Percentiles rank a stretch among this genome's conserved stretches.
phyloP scores from a whole-genome alignment of 495 filamentous ascomycete genomes.

The Penicillium chermesinum region DNA sequence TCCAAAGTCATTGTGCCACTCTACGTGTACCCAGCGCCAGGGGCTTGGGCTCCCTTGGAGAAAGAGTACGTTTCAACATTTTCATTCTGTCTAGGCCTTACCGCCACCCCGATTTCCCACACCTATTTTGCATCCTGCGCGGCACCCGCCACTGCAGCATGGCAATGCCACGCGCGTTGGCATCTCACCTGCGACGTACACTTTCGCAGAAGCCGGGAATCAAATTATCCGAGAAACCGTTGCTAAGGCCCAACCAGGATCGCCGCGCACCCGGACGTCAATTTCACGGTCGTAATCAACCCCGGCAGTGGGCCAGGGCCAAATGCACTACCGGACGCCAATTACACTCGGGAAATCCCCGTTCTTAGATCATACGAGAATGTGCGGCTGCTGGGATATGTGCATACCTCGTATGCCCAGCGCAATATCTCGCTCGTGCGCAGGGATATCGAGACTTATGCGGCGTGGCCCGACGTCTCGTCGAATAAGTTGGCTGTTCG shows the following conservation, averaged over 20 bases:
- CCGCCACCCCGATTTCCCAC: slow-evolving; percentile 6
- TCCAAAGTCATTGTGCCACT: slow-evolving; percentile 48
- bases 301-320: slow-evolving; percentile 50
- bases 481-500: slow-evolving; percentile 35
- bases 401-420: slow-evolving; percentile 46
- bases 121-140: background rate
- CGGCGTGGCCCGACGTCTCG: slow-evolving; percentile 39
- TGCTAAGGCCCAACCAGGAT: slow-evolving; percentile 36
- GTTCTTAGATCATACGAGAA: slow-evolving; percentile 41
- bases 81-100: slow-evolving; percentile 9
- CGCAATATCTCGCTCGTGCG: slow-evolving; percentile 36
- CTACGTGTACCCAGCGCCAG: slow-evolving; percentile 50
- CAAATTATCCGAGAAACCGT: background rate
- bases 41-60: slow-evolving; percentile 47
- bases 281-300: slow-evolving; percentile 53
- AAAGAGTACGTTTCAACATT: slow-evolving; percentile 37
- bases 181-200: too few relatives aligned
- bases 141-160: background rate
- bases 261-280: slow-evolving; percentile 35
- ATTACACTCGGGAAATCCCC: slow-evolving; percentile 47
- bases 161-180: slow-evolving; percentile 1
- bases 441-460: slow-evolving; percentile 44
- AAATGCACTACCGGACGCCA: slow-evolving; percentile 40
- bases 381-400: slow-evolving; percentile 51
- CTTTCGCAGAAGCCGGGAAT: too few relatives aligned